phyloP scores from a whole-genome alignment of 192 early-diverging fungal genomes.

The Umbelopsis vinacea region DNA sequence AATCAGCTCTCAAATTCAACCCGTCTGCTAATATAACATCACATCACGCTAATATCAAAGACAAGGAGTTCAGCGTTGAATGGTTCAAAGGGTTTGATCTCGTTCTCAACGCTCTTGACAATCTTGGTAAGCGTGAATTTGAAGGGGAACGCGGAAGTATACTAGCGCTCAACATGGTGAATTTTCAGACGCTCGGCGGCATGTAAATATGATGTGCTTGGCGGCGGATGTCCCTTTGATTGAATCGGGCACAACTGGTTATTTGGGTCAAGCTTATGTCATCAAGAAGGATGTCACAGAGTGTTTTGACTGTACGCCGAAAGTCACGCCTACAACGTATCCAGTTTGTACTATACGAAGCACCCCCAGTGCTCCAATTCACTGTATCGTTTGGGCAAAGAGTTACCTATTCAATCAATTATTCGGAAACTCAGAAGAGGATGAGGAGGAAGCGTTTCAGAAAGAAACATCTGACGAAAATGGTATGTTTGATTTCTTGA shows the following conservation, averaged over 20 bases:
- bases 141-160: background rate
- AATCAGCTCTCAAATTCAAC: slow-evolving; percentile 87
- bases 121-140: slow-evolving; percentile 67
- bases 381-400: slow-evolving; percentile 99
- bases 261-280: slow-evolving; percentile 88
- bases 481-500: slow-evolving; percentile 42
- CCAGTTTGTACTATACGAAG: slow-evolving; percentile 98
- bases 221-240: slow-evolving; percentile 88
- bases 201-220: slow-evolving; percentile 97
- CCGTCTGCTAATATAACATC: slow-evolving; percentile 75
- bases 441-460: slow-evolving; percentile 48
- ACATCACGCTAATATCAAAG: slow-evolving; percentile 89
- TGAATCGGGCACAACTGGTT: slow-evolving; percentile 97
- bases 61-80: slow-evolving; percentile 76
- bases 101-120: slow-evolving; percentile 96
- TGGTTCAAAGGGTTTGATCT: slow-evolving; percentile 92
- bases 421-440: slow-evolving; percentile 75
- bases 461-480: slow-evolving; percentile 49
- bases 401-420: slow-evolving; percentile 88
- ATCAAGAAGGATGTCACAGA: slow-evolving; percentile 80
- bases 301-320: slow-evolving; percentile 95
- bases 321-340: slow-evolving; percentile 84
- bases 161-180: background rate
- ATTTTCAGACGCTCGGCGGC: slow-evolving; percentile 77
- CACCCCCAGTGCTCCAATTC: slow-evolving; percentile 92